These are phyloP conservation scores for Cercospora nicotianae DNA, from an alignment of 2,329 filamentous ascomycete species.

Conservation along the genomic window DNA sequence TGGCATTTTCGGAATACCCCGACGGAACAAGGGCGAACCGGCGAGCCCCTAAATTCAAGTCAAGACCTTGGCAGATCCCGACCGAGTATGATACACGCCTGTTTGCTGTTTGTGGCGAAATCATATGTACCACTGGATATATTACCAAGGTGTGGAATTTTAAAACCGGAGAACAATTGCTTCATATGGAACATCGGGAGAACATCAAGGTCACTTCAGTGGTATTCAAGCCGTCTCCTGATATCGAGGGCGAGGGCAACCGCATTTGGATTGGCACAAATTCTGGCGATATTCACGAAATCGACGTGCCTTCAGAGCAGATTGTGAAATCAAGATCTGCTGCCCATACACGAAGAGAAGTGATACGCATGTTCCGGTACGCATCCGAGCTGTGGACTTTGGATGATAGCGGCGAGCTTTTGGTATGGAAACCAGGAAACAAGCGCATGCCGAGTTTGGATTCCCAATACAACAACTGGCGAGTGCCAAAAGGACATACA, in stretches of 20 bases:
- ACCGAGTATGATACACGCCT: slow-evolving; percentile 85
- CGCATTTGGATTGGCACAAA: slow-evolving; percentile 89
- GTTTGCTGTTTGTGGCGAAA: slow-evolving; percentile 84
- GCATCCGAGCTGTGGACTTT: slow-evolving; percentile 90
- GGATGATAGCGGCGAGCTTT: slow-evolving; percentile 82
- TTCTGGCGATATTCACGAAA: slow-evolving; percentile 81
- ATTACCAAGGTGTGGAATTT: slow-evolving; percentile 88
- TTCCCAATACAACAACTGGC: slow-evolving; percentile 72
- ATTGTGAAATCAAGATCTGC: slow-evolving; percentile 67
- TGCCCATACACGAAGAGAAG: slow-evolving; percentile 75
- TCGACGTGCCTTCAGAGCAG: slow-evolving; percentile 74
- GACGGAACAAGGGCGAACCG: slow-evolving; percentile 83
- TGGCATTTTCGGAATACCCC: slow-evolving; percentile 62
- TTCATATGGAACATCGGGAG: slow-evolving; percentile 82
- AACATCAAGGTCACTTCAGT: slow-evolving; percentile 78
- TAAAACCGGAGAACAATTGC: slow-evolving; percentile 73
- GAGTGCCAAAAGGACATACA: slow-evolving; percentile 76
- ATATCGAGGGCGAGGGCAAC: slow-evolving; percentile 76
- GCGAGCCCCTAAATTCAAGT: slow-evolving; percentile 72
- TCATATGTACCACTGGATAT: slow-evolving; percentile 82
- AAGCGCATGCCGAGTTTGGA: slow-evolving; percentile 73
- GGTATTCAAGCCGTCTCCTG: slow-evolving; percentile 77
- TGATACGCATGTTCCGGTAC: slow-evolving; percentile 82
- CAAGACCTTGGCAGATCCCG: slow-evolving; percentile 71
- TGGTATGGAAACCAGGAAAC: slow-evolving; percentile 78